Base-by-base conservation (phyloP, 2,329 filamentous ascomycete species). In the Trichoderma koningiopsis region DNA sequence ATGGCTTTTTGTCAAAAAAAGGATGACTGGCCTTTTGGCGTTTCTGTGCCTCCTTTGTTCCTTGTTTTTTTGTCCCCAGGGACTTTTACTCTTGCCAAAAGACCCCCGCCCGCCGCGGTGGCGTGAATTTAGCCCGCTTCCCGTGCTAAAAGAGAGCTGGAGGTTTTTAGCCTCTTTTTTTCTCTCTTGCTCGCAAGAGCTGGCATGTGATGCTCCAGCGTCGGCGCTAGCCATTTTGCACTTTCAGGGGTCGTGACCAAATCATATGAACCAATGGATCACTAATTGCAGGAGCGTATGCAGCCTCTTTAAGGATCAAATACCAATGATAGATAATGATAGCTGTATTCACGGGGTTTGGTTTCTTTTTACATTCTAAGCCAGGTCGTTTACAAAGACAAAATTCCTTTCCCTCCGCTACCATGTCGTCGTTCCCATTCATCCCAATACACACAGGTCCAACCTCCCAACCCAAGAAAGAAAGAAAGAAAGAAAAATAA, bases 141-240 rank as follows among this genome's bases (percentile, higher is more conserved):
- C 43, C 43, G 43, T 49, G 43, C 43, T 49, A 22, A 49, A 2
- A 33, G 16, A 43, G 43, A 49, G 43, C 19, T 49, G 19, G 43
- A 49, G n/a, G 7, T 49, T 49, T 49, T n/a, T 33, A n/a, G 43
- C 43, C 8, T 49, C 43, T 4, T 49, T n/a, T n/a, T 19, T 16
- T 5, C 16, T 47, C n/a, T 11, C n/a, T 22, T 13, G 43, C 5
- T 22, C 19, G n/a, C 16, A 22, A 22, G 43, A 8, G 19, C n/a
- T 49, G 53, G 61, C 61, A 64, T 64, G 61, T 64, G 61, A 64
- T 64, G 61, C 61, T 37, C 37, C 22, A 49, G 43, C 58, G n/a
- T 52, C 47, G 27, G 47, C 60, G 47, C 60, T 60, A 60, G n/a
- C 58, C 24, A 10, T 22, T 22, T 22, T 22, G n/a, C n/a, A 22